Evolutionary conservation across 108 stramenopile genomes (phyloP).

Genomic region (Nitzschia putrida): DNA sequence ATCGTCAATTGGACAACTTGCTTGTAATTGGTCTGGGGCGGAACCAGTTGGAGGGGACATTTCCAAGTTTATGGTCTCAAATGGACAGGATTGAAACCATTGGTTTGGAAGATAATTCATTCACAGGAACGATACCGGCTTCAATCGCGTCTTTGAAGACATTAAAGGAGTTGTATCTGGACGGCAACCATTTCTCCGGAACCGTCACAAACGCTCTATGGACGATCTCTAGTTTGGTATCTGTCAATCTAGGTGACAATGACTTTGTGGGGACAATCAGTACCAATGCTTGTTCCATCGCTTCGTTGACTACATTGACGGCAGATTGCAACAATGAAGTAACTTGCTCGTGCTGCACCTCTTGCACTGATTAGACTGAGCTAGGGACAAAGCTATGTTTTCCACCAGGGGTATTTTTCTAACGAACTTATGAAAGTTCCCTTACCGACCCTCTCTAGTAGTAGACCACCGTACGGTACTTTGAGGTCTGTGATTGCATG

Average conservation of each 20-base stretch:
- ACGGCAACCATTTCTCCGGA: constrained; percentile 53
- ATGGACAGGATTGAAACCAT: constrained; percentile 33
- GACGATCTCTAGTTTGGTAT: background rate
- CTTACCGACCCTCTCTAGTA: too few relatives aligned
- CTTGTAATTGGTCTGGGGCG: constrained; percentile 19
- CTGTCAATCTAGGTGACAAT: constrained; percentile 12
- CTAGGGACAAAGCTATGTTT: too few relatives aligned
- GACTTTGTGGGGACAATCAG: constrained; percentile 34
- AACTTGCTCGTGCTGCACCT: constrained; percentile 1
- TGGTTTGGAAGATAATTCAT: constrained; percentile 49
- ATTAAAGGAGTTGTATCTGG: constrained; percentile 17
- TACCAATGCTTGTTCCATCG: constrained; percentile 1
- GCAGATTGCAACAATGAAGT: constrained; percentile 21
- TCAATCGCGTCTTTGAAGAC: constrained; percentile 30
- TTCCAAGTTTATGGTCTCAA: constrained; percentile 47
- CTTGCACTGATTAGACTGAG: background rate
- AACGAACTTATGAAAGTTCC: too few relatives aligned
- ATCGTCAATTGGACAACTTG: constrained; percentile 2
- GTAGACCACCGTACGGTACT: too few relatives aligned
- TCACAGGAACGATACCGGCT: constrained; percentile 38
- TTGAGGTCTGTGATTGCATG: too few relatives aligned
- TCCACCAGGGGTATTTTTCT: too few relatives aligned
- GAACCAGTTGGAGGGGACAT: constrained; percentile 51
- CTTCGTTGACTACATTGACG: background rate
- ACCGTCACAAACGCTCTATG: constrained; percentile 34